Evolutionary conservation across 139 green algal species (phyloP), one percentile per base, ranked within the genome.

Genomic region (Chlamydomonas sp.): DNA sequence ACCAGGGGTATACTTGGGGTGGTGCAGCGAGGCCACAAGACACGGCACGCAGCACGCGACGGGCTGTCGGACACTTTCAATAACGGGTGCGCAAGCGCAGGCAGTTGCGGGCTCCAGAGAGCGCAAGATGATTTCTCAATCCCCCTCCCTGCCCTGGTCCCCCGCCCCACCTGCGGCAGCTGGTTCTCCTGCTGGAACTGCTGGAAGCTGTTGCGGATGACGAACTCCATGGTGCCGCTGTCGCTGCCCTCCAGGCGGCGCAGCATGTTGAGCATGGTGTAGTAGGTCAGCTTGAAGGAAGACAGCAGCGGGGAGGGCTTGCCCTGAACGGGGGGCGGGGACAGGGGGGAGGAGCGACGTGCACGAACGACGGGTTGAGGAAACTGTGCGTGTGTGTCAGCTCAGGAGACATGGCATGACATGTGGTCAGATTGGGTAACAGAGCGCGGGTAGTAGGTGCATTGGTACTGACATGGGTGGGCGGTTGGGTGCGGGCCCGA

Each of bases 181-280:
- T 87, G 82, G 49, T 77, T 83, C 92, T 98, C 95, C 79, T 96
- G 94, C 92, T 99, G 97, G 88, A 98, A 99, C 93, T 99, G 97
- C 83, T 97, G 93, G 92, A 99, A 99, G 81, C 94, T 98, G 87
- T 96, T 89, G 6, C 78, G 72, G 84, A 99, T 98, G 75, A 99
- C 96, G 83, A 96, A 95, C 91, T 98, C 96, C 92, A 98, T 96
- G 91, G 93, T 90, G 63, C 84, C 85, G 76, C 93, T 79, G 15
- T 92, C 92, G n/a, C 83, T 93, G 67, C 95, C 96, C 89, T 99
- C 96, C 78, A 95, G 86, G 5, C 94, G 91, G 10, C 93, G 88
- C 83, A 98, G 78, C 85, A 99, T 94, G 90, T 99, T 99, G 60
- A 99, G 93, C 89, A 92, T 90, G 62, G 90, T 94, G 90, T 94